Base-by-base conservation (phyloP, 2,329 filamentous ascomycete species). In the Botrytis deweyae region DNA sequence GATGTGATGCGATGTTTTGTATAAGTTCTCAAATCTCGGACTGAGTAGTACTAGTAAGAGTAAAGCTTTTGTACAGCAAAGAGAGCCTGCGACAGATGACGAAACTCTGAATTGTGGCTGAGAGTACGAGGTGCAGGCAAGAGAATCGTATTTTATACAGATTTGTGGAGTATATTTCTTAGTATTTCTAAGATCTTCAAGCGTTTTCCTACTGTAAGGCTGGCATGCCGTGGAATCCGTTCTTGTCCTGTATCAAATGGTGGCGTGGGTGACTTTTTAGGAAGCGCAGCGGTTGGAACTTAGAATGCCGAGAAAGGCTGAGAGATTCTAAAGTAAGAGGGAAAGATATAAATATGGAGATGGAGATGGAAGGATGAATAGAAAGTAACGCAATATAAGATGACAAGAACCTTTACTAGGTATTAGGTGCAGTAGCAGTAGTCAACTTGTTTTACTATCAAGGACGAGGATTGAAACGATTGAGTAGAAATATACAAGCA, bases 111-210 rank as follows among this genome's bases (percentile, higher is more conserved):
- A 49, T 62, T 49, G 59, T 70, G 40, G 68, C 29, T 70, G 68
- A 63, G 22, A 42, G 52, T 70, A 58, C 18, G 52, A 40, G 40
- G 44, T 44, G 33, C 20, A 58, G 52, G 14, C 52, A 58, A 70
- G 40, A 46, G 58, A 70, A 62, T 62, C 33, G 55, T 29, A 58
- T 29, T 29, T 22, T 29, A 46, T 44, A 25, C 58, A 70, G 49
- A 38, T 29, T 38, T 63, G 68, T 70, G 68, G 68, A 70, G 68
- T 64, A 29, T 36, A 7, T 69, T 58, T 49, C 71, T 61, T 62
- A 66, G 67, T 64, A 73, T 33, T 46, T 72, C 65, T 33, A 62
- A 62, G 52, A 62, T 63, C 8, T 70, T 70, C 69, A 72, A 68
- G 58, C 38, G 61, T 44, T 49, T 70, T 70, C 44, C 72, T 29